phyloP scores from a whole-genome alignment of 176 grass and related monocot genomes.

The Aegilops speltoides region DNA sequence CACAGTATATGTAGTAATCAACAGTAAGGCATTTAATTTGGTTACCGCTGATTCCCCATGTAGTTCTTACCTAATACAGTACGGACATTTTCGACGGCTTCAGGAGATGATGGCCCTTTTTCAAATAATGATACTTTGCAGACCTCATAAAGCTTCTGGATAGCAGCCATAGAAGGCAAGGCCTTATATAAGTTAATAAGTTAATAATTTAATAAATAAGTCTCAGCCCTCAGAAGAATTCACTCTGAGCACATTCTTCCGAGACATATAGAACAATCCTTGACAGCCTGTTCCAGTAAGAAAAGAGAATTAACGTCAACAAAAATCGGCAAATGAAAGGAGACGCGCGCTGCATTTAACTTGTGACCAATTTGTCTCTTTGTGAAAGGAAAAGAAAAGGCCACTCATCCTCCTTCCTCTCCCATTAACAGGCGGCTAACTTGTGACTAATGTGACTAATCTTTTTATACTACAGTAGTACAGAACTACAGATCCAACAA shows the following conservation, averaged over 20 bases:
- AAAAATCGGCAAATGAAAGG: neutral
- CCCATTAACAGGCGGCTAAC: neutral
- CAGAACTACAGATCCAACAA: neutral
- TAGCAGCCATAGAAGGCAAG: conserved; percentile 41
- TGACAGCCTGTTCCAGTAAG: conserved; percentile 16
- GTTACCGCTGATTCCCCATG: neutral
- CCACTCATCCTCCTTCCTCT: neutral
- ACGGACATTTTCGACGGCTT: conserved; percentile 53
- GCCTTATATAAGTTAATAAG: conserved; percentile 34
- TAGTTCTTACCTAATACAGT: conserved; percentile 42
- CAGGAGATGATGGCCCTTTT: conserved; percentile 49
- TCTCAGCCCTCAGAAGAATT: neutral
- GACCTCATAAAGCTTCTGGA: conserved; percentile 66
- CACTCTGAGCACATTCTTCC: neutral
- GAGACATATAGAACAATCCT: neutral
- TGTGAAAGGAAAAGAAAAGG: neutral
- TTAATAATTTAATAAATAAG: conserved; percentile 23
- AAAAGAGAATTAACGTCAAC: conserved; percentile 19
- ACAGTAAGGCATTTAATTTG: neutral
- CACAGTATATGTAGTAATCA: neutral
- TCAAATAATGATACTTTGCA: conserved; percentile 56
- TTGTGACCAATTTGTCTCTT: too few relatives aligned
- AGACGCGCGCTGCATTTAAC: neutral
- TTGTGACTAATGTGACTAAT: neutral
- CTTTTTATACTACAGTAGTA: neutral